Base-by-base conservation (phyloP, 2,329 filamentous ascomycete species). In the Tolypocladium album region DNA sequence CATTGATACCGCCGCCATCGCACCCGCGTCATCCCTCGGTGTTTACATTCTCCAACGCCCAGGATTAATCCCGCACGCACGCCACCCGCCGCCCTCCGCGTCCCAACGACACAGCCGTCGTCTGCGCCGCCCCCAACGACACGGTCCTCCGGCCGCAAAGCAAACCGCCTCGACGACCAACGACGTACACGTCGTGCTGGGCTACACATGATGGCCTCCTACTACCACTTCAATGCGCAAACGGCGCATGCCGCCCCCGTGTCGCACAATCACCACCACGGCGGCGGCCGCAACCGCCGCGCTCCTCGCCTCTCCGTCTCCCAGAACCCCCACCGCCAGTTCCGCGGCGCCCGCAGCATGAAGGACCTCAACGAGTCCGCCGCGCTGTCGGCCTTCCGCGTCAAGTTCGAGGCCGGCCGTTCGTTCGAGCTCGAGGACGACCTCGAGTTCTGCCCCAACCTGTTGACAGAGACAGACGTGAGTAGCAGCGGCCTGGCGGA, bases 351-450 rank as follows among this genome's bases (percentile, higher is more conserved):
- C 59, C 88, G 90, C 71, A 89, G 87, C 69, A 90, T 93, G 77
- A 92, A 95, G 75, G 92, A 96, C 74, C 78, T 91, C 64, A 86
- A 86, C 67, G 92, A 96, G 74, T 82, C 88, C n/a, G 85, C 86
- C 24, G 84, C 87, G 57, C 80, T 95, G 62, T 82, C 83, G 62
- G 85, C 87, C 64, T 97, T 96, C 79, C 89, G 93, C 67, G 85
- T 85, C 66, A 88, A 92, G 71, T 96, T 96, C 67, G 92, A 97
- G 78, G 89, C 91, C 64, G 91, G 90, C 61, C 86, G 92, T 61
- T 96, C 92, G 12, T 97, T 97, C 70, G 93, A 97, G 68, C 82
- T 97, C 63, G 93, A 97, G 70, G 93, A 97, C 72, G 93, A 97
- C 73, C 83, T 96, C 77, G 88, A 96, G 75, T 97, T 97, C 76